Conservation (phyloP, 192 early-diverging fungal species). For the Umbelopsis ramanniana region DNA sequence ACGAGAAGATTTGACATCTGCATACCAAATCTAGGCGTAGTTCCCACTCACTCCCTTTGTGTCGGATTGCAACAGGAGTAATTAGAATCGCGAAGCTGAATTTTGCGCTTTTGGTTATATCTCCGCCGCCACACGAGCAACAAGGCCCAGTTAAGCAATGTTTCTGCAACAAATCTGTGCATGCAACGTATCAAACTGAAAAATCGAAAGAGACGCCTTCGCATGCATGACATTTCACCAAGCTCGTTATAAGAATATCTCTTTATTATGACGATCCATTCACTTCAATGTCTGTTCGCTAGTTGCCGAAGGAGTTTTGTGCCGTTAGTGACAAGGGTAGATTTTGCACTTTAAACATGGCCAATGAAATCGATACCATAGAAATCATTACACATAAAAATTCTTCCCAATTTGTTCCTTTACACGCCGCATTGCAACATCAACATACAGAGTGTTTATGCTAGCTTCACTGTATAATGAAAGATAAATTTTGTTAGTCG, state of each 20-base stretch:
- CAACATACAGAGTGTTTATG: background rate
- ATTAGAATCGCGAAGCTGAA: no score
- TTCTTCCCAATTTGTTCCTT: no score
- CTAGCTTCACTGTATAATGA: background rate
- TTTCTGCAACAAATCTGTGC: background rate
- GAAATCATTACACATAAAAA: background rate
- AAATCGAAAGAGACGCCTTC: background rate
- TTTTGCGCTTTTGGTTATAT: background rate
- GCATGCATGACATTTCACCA: background rate
- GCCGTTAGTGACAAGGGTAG: background rate
- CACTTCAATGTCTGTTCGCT: background rate
- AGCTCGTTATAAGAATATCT: background rate
- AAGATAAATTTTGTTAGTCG: background rate
- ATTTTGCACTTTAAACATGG: background rate
- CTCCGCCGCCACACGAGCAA: constrained; percentile 3
- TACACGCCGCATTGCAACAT: no score
- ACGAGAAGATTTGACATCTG: no score
- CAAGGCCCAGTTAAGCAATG: background rate
- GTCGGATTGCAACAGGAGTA: no score
- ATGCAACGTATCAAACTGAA: background rate
- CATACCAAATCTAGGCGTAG: no score
- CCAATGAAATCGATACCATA: background rate
- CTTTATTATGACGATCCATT: background rate
- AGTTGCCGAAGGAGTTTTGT: background rate
- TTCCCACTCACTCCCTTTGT: no score